Percentiles rank a stretch among this genome's conserved stretches.
These are phyloP conservation scores for Forsythia viridissima DNA, from an alignment of 257 asterid genomes.

Conservation along the genomic window DNA sequence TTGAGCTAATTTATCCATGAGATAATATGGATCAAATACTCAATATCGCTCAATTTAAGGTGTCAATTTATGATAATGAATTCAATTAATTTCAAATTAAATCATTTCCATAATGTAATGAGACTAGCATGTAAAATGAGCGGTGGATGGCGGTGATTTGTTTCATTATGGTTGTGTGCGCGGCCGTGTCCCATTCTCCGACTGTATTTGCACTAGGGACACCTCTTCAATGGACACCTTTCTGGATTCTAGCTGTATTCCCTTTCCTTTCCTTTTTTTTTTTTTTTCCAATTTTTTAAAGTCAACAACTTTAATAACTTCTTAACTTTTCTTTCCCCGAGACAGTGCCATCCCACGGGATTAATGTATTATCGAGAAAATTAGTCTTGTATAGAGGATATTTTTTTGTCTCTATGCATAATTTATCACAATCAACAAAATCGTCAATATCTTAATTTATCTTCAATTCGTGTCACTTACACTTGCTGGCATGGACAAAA, in stretches of 20 bases:
- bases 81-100: neutral
- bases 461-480: neutral
- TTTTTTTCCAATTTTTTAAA: neutral
- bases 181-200: neutral
- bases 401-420: too few species aligned
- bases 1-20: too few species aligned
- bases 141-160: neutral
- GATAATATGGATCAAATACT: too few species aligned
- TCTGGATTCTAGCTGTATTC: neutral
- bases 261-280: neutral
- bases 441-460: neutral
- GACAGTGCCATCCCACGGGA: too few species aligned
- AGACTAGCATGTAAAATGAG: neutral
- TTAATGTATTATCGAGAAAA: too few species aligned
- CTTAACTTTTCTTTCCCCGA: too few species aligned
- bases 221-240: neutral
- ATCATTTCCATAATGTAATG: neutral
- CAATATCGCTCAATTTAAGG: too few species aligned
- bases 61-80: neutral
- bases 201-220: neutral
- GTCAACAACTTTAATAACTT: neutral
- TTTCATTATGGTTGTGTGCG: neutral
- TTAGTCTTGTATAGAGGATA: too few species aligned
- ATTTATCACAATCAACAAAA: too few species aligned
- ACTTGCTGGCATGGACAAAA: neutral